Evolutionary conservation across 495 filamentous ascomycete genomes (phyloP), one percentile per base, ranked within the genome.

Genomic region (Penicillium crystallinum): DNA sequence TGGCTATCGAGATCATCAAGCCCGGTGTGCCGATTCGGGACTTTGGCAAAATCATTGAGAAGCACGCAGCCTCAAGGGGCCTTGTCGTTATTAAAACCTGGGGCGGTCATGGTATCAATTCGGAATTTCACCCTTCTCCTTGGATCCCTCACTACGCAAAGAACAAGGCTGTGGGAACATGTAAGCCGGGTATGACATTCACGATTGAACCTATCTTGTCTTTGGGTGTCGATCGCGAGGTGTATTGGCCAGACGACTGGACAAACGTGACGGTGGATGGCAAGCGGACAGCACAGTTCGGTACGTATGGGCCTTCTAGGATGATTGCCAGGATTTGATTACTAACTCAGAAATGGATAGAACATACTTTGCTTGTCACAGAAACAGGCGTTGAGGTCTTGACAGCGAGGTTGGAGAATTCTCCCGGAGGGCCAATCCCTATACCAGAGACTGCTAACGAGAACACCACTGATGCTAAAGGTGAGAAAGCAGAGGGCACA

Each of bases 291-390:
- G 84, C 85, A 1, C 85, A 88, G 66, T 88, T 88, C 60, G 72
- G 71, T 75, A 55, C 12, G 59, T 57, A 51, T 27, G 48, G 15
- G 30, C 38, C 46, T n/a, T 36, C 30, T 1, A 52, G 7, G 15
- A 23, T 14, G 23, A 27, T 1, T 21, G 44, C 18, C 1, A 34
- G 22, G 17, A 23, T 29, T 1, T 15, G n/a, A 11, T n/a, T 17
- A 21, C 46, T 52, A 46, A 52, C n/a, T 18, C 19, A 9, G 7
- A 50, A 21, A n/a, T 22, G 18, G 1, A 36, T 37, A 63, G 88
- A 96, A 62, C 90, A 96, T 65, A 96, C 90, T 0, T 75, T 91
- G 22, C 69, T 96, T 6, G 89, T 95, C 1, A 96, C 90, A 0
- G 88, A 89, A 61, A 82, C 83, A 42, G 90, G 90, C 1, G 87